Evolutionary conservation across 1,284 basidiomycete genomes (phyloP), one percentile per base, ranked within the genome.

Genomic region (Sporisorium sorghi): DNA sequence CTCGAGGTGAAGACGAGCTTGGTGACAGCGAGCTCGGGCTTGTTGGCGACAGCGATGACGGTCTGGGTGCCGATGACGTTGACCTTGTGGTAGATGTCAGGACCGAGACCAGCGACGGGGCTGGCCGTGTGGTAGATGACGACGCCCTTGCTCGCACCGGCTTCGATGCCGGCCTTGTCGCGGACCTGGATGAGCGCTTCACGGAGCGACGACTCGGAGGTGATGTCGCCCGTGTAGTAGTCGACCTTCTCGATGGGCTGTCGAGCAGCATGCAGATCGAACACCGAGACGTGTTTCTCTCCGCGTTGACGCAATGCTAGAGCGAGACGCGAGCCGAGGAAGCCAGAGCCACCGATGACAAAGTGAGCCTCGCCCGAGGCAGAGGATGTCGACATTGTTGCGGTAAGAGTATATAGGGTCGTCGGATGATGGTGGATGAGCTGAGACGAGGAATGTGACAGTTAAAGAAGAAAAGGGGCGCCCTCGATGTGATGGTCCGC

Each of bases 1-100:
- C 93, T 95, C 76, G 92, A 94, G 4, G 97, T 99, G 86, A 93
- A 99, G 7, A 99, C 93, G 47, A 99, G 89, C 85, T 97, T 95
- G 19, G 87, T 87, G 9, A 98, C 90, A 17, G 89, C 89, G 44
- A 76, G 62, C 28, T 74, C 67, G 11, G 74, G 52, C 40, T 88
- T 87, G 28, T 90, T 87, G 12, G 91, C 86, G 14, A 93, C 92
- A 19, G 90, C 89, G 80, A 99, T 91, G 49, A 98, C 89, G 11
- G 91, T 91, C 76, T 89, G 88, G 0, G 96, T 97, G 19, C 97
- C 97, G 32, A 92, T 89, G 7, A 99, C 93, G 83, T 99, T 99
- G 80, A 99, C 96, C 85, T 91, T 93, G 86, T 90, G 91, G 87
- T 93, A 97, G 19, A 98, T 85, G 1, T 90, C 90, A 9, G 73